These are phyloP conservation scores for Phytophthora sp. DNA, from an alignment of 352 stramenopile species.

Conservation along the genomic window DNA sequence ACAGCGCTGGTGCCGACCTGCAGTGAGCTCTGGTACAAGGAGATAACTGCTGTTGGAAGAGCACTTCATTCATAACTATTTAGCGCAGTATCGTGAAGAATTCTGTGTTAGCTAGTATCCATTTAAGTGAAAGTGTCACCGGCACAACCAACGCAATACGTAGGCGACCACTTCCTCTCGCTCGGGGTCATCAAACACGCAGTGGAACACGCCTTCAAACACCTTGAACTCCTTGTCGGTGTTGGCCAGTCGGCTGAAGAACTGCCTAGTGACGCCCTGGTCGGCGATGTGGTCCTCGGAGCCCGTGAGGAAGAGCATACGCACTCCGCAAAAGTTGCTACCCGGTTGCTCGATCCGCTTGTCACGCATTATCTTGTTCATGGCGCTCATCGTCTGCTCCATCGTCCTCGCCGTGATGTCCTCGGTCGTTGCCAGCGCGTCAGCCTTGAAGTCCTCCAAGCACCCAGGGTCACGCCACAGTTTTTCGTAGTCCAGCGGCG, in stretches of 20 bases:
- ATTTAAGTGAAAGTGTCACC: too few species aligned
- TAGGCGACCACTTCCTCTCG: constrained; percentile 28
- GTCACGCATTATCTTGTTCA: constrained; percentile 24
- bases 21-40: too few species aligned
- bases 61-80: too few species aligned
- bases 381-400: constrained; percentile 31
- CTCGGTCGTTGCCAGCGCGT: constrained; percentile 50
- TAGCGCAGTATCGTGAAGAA: too few species aligned
- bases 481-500: constrained; percentile 47
- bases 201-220: constrained; percentile 54
- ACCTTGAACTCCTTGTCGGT: constrained; percentile 56
- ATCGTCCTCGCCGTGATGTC: constrained; percentile 45
- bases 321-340: constrained; percentile 16
- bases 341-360: constrained; percentile 7
- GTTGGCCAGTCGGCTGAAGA: constrained; percentile 40
- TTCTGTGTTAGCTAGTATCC: too few species aligned
- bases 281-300: constrained; percentile 49
- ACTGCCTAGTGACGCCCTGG: constrained; percentile 22
- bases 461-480: constrained; percentile 39
- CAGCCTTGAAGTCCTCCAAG: constrained; percentile 53
- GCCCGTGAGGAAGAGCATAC: constrained; percentile 40
- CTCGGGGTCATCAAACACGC: constrained; percentile 55
- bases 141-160: constrained; percentile 16
- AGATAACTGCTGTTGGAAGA: too few species aligned
- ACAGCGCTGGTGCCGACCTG: too few species aligned